Conservation (phyloP, 2,329 filamentous ascomycete genomes). For the Botrytis aclada region DNA sequence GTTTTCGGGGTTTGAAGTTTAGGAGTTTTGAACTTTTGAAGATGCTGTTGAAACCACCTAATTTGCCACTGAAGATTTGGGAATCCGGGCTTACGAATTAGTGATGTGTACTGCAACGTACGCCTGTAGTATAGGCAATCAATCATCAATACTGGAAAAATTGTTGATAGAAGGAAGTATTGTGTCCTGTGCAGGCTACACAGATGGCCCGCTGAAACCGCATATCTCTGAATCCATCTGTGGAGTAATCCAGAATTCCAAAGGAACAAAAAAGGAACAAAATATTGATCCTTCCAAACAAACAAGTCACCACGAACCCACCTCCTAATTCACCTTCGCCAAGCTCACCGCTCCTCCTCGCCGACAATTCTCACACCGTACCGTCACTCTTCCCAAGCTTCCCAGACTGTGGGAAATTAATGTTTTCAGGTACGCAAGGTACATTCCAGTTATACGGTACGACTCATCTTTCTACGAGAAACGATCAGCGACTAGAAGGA, state of each 20-base stretch:
- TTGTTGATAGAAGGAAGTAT: background rate
- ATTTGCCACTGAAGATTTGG: constrained; percentile 2
- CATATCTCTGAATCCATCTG: background rate
- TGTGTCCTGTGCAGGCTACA: background rate
- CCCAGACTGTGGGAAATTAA: constrained; percentile 7
- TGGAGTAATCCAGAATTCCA: background rate
- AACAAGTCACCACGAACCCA: background rate
- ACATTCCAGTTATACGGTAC: background rate
- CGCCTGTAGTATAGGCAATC: background rate
- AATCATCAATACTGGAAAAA: background rate
- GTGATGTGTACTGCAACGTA: background rate
- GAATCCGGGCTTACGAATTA: background rate
- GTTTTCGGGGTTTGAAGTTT: background rate
- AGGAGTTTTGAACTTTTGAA: background rate
- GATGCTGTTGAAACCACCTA: background rate
- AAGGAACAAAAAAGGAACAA: background rate
- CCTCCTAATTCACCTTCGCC: background rate
- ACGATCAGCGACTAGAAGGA: constrained; percentile 12
- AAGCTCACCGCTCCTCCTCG: constrained; percentile 2
- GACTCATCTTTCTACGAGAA: background rate
- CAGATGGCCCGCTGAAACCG: background rate
- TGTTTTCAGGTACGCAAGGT: background rate
- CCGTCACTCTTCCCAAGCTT: background rate
- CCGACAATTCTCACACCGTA: background rate
- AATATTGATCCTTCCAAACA: background rate